Evolutionary conservation across 495 filamentous ascomycete species (phyloP), one percentile per base, ranked within the genome.

Genomic region (Neurospora sp.): DNA sequence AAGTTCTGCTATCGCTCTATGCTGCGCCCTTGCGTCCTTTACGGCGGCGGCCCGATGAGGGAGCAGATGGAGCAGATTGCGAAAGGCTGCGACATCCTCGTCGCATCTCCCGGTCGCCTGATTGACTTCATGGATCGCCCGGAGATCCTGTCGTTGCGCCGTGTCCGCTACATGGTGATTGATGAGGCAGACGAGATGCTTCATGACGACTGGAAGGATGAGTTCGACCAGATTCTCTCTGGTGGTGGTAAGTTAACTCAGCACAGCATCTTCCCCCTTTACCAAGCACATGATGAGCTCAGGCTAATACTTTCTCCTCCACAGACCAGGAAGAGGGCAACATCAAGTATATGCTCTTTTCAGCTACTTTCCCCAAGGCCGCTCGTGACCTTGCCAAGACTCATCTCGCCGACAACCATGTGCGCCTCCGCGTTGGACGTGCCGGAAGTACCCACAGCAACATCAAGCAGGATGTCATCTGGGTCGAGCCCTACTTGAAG

Each of bases 181-280:
- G 96, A 98, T 71, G 96, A 99, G 80, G 96, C 96, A 1, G 96
- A 99, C 79, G 94, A 98, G 83, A 89, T 98, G 86, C 87, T 99
- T 0, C 79, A 90, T 6, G 46, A 81, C 0, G 92, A 93, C 77
- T 97, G 94, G 93, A 85, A 91, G 69, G 82, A 86, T 0, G 89
- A 93, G 1, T 84, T 97, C 70, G 82, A 84, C 16, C 85, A 87
- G 73, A 91, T 97, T 71, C 89, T 97, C 85, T 84, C 86, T 72
- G 93, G 93, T 71, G 92, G 91, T 78, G 92, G 92, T 93, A 86
- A 84, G 88, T 82, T 40, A 20, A 39, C 38, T 4, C 14, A 20
- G 20, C 44, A 59, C 11, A 59, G 5, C 46, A 69, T 31, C 23
- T 40, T 11, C 54, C 14, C 6, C 5, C 40, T 69, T 59, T 72